phyloP scores from a whole-genome alignment of 2,329 filamentous ascomycete genomes.

The Trichothecium sympodiale region DNA sequence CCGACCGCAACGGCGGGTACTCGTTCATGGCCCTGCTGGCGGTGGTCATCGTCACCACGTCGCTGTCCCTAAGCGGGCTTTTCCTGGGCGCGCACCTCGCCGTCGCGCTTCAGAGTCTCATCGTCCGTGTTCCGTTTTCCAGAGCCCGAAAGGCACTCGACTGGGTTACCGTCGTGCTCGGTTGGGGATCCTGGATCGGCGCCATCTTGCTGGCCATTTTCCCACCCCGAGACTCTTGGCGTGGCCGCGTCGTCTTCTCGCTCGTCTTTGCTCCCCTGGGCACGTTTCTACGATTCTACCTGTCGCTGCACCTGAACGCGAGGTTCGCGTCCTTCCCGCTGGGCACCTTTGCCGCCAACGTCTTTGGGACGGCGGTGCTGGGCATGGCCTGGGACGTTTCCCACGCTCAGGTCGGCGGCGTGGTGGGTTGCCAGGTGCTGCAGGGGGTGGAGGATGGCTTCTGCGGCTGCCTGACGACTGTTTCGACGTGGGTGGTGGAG shows the following conservation, averaged over 20 bases:
- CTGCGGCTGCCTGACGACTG: constrained; percentile 54
- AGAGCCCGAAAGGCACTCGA: constrained; percentile 48
- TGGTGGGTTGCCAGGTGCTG: constrained; percentile 56
- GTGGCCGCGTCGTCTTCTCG: constrained; percentile 62
- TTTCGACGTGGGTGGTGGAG: constrained; percentile 58
- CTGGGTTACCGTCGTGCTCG: constrained; percentile 50
- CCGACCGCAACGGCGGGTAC: constrained; percentile 57
- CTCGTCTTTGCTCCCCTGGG: constrained; percentile 76
- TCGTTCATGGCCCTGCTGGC: constrained; percentile 73
- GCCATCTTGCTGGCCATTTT: constrained; percentile 61
- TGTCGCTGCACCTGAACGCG: constrained; percentile 60
- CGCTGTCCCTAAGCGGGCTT: constrained; percentile 59
- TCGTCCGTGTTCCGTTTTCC: constrained; percentile 43
- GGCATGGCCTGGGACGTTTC: constrained; percentile 73
- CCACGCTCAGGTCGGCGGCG: constrained; percentile 46
- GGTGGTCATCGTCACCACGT: constrained; percentile 61
- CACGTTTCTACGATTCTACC: constrained; percentile 64
- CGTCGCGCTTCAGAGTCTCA: constrained; percentile 42
- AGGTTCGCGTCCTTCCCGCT: constrained; percentile 60
- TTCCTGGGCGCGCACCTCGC: constrained; percentile 68
- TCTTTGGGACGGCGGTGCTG: constrained; percentile 63
- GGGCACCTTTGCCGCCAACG: constrained; percentile 76
- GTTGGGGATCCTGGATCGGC: constrained; percentile 66
- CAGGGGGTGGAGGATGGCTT: constrained; percentile 58
- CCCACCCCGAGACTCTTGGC: constrained; percentile 66